Conservation (phyloP, 176 grass and related monocot genomes). For the Otatea glauca region DNA sequence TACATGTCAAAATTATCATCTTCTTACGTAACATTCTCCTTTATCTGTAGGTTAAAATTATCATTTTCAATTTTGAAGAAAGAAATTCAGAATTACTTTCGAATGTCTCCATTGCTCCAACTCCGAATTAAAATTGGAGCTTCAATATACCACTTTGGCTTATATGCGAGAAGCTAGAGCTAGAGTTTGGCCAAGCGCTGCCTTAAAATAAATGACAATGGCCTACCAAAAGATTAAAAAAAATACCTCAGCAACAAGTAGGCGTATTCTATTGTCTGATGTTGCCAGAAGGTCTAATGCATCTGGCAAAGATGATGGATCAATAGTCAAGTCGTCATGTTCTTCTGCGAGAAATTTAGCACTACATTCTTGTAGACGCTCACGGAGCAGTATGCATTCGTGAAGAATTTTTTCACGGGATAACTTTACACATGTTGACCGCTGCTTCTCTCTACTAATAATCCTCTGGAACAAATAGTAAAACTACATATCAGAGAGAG, state of each 20-base stretch:
- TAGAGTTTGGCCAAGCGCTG: conserved; percentile 5
- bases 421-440: conserved; percentile 49
- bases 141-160: neutral
- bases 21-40: neutral
- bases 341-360: conserved; percentile 80
- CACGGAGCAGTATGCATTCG: conserved; percentile 74
- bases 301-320: conserved; percentile 72
- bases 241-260: conserved; percentile 87
- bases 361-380: conserved; percentile 81
- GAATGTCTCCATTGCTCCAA: neutral
- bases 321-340: conserved; percentile 60
- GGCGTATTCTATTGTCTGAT: conserved; percentile 81
- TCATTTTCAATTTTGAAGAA: neutral
- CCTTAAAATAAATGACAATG: conserved; percentile 8
- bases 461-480: conserved; percentile 55
- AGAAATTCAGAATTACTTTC: neutral
- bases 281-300: conserved; percentile 73
- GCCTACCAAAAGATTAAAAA: conserved; percentile 2
- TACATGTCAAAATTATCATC: neutral
- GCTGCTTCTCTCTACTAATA: conserved; percentile 63
- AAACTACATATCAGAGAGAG: conserved; percentile 25
- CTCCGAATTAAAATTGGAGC: neutral
- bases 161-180: neutral
- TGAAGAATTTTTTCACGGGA: conserved; percentile 71
- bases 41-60: neutral